Conservation (phyloP, 2,329 filamentous ascomycete species). For the Phaeosphaeriaceae sp. region DNA sequence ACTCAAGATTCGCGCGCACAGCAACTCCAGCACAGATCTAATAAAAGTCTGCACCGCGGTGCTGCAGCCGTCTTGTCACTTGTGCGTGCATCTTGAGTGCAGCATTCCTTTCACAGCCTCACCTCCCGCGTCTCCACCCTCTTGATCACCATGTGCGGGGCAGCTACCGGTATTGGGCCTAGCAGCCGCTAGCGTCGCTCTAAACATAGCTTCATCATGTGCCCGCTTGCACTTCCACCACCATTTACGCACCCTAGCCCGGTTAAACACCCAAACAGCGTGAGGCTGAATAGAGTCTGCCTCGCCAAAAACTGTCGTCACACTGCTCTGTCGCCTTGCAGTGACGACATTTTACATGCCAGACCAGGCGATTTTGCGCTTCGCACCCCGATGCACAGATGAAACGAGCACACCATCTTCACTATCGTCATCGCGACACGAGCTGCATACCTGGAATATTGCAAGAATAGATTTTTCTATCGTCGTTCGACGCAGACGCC, state of each 20-base stretch:
- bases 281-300: conserved; percentile 1
- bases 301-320: conserved; percentile 2
- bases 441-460: not conserved
- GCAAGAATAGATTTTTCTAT: not conserved
- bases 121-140: conserved; percentile 9
- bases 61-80: not conserved
- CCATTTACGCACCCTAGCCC: not conserved
- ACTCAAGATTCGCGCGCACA: not conserved
- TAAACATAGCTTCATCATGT: conserved; percentile 19
- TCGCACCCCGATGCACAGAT: conserved; percentile 8
- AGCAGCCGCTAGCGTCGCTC: conserved; percentile 17
- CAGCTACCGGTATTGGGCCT: conserved; percentile 10
- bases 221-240: conserved; percentile 1
- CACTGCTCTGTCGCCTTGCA: not conserved
- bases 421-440: conserved; percentile 2
- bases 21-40: not conserved
- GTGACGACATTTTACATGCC: conserved; percentile 15
- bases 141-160: conserved; percentile 15
- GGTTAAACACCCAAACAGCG: not conserved
- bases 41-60: not conserved
- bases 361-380: conserved; percentile 6
- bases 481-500: not conserved
- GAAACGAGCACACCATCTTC: conserved; percentile 6
- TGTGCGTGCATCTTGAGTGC: not conserved
- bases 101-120: conserved; percentile 6